Percentiles rank a stretch among this genome's conserved stretches.
These are phyloP conservation scores for Xylariaceae sp. DNA, from an alignment of 2,329 filamentous ascomycete genomes.

Conservation along the genomic window DNA sequence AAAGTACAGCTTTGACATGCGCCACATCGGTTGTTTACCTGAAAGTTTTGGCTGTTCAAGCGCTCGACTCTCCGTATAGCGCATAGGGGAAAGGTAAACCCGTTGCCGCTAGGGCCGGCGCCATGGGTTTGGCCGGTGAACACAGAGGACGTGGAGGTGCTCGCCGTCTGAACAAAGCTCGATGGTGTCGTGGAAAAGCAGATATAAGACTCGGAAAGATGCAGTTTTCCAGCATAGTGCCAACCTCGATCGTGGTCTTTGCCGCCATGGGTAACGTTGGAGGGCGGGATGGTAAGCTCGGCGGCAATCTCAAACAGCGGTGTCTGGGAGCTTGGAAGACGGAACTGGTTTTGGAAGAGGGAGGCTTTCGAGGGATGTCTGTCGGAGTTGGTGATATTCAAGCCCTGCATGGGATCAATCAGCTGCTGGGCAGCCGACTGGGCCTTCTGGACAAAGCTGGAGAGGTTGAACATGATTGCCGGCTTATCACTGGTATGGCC, in stretches of 20 bases:
- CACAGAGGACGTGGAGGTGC: slow-evolving; percentile 68
- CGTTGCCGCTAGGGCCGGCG: slow-evolving; percentile 87
- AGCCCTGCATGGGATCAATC: slow-evolving; percentile 80
- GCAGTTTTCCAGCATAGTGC: slow-evolving; percentile 86
- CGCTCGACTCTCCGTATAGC: slow-evolving; percentile 88
- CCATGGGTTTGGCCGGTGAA: slow-evolving; percentile 94
- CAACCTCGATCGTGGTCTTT: slow-evolving; percentile 69
- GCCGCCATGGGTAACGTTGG: slow-evolving; percentile 64
- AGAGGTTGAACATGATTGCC: slow-evolving; percentile 53
- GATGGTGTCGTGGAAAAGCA: slow-evolving; percentile 94
- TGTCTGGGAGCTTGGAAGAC: slow-evolving; percentile 84
- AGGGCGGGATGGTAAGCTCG: slow-evolving; percentile 80
- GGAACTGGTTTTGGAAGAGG: slow-evolving; percentile 94
- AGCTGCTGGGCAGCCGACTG: slow-evolving; percentile 65
- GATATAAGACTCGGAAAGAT: slow-evolving; percentile 89
- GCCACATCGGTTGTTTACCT: slow-evolving; percentile 49
- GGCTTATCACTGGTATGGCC: slow-evolving; percentile 18
- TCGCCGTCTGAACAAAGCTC: slow-evolving; percentile 78
- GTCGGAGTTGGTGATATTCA: slow-evolving; percentile 67
- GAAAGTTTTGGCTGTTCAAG: slow-evolving; percentile 84
- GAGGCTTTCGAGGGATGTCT: slow-evolving; percentile 83
- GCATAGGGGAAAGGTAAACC: slow-evolving; percentile 89
- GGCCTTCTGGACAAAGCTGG: slow-evolving; percentile 89
- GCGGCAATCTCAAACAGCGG: slow-evolving; percentile 95
- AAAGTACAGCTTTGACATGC: neutral